Conservation (phyloP, 2,329 filamentous ascomycete species). For the Cryphonectria parasitica region DNA sequence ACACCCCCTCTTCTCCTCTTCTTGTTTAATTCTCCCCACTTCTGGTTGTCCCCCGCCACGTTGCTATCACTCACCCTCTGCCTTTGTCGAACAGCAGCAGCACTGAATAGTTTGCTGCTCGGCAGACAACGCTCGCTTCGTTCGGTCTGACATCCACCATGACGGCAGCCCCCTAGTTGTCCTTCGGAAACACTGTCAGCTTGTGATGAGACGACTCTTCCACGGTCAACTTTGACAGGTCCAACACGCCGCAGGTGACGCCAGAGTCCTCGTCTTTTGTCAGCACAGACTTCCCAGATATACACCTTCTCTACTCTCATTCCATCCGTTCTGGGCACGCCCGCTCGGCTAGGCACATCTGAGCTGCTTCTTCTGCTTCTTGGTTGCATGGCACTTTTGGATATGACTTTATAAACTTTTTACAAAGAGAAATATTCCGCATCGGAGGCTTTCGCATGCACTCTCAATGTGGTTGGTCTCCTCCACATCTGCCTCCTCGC, state of each 20-base stretch:
- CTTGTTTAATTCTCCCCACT: not conserved
- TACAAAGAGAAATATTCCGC: not conserved
- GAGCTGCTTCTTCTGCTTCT: slow-evolving; percentile 14
- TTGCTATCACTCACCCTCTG: not conserved
- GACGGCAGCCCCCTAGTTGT: not conserved
- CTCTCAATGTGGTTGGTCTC: slow-evolving; percentile 26
- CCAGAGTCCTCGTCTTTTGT: slow-evolving; percentile 11
- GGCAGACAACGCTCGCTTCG: not conserved
- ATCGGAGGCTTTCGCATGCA: slow-evolving; percentile 12
- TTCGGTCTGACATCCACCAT: not conserved
- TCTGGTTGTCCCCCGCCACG: not conserved
- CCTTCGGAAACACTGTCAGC: not conserved
- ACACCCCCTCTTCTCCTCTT: not conserved
- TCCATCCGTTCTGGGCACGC: slow-evolving; percentile 6
- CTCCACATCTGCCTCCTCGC: slow-evolving; percentile 16
- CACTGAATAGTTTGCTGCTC: not conserved
- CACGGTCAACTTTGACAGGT: not conserved
- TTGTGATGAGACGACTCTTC: slow-evolving; percentile 5
- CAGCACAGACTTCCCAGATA: slow-evolving; percentile 16
- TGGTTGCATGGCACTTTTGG: slow-evolving; percentile 11
- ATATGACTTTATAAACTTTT: not conserved
- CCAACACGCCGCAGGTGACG: not conserved
- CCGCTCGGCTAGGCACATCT: slow-evolving; percentile 20
- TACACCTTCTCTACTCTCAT: slow-evolving; percentile 14
- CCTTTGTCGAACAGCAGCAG: not conserved